Percentiles rank a stretch among this genome's conserved stretches.
Evolutionary conservation across 768 basidiomycete species (phyloP).

Genomic region (Tylopilus rubrobrunneus): DNA sequence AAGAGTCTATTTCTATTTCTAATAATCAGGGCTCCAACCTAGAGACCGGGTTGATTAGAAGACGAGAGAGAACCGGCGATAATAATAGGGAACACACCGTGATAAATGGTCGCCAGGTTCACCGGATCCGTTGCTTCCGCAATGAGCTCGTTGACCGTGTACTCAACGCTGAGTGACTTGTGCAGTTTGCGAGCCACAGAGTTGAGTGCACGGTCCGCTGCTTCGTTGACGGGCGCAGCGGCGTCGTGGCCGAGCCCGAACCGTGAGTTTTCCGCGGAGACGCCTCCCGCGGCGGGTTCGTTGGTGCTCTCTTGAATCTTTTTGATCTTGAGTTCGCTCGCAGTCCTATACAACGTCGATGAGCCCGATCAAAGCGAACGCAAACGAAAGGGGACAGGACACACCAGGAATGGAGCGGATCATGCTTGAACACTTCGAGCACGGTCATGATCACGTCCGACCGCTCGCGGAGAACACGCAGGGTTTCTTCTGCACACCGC

Average conservation of each 20-base stretch:
- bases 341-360: slow-evolving; percentile 50
- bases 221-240: slow-evolving; percentile 65
- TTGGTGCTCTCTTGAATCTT: slow-evolving; percentile 49
- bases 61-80: no score
- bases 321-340: slow-evolving; percentile 70
- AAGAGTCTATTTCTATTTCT: slow-evolving; percentile 1
- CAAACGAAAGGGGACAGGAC: slow-evolving; percentile 16
- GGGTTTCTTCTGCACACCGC: slow-evolving; percentile 90
- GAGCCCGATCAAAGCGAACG: not conserved
- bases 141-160: slow-evolving; percentile 89
- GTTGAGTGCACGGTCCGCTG: slow-evolving; percentile 83
- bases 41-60: slow-evolving; percentile 1
- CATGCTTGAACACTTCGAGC: slow-evolving; percentile 94
- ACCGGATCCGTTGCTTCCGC: slow-evolving; percentile 76
- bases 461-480: slow-evolving; percentile 82
- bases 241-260: slow-evolving; percentile 59
- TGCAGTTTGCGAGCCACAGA: slow-evolving; percentile 81
- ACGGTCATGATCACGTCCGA: slow-evolving; percentile 91
- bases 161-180: slow-evolving; percentile 83
- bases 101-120: slow-evolving; percentile 77
- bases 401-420: slow-evolving; percentile 91
- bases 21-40: slow-evolving; percentile 46
- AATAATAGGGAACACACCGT: slow-evolving; percentile 43
- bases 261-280: slow-evolving; percentile 24
- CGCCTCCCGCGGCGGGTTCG: slow-evolving; percentile 20